Conservation (phyloP, 306 rosid genomes). For the Arachis stenosperma region DNA sequence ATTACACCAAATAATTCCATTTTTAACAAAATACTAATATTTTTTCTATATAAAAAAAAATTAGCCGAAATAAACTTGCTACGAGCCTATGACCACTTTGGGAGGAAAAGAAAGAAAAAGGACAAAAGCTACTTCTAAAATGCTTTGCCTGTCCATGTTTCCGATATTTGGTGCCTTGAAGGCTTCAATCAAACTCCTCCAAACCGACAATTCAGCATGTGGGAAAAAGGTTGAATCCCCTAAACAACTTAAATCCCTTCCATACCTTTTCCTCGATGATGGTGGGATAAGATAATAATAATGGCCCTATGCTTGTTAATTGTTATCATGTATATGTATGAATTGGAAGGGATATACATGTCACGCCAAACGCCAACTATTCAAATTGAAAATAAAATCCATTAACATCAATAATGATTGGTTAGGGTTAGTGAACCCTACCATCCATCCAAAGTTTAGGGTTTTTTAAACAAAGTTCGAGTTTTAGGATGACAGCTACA, state of each 20-base stretch:
- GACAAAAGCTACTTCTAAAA: slow-evolving; percentile 47
- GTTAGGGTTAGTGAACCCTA: slow-evolving; percentile 33
- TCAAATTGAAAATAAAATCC: slow-evolving; percentile 26
- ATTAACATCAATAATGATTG: slow-evolving; percentile 27
- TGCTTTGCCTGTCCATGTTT: slow-evolving; percentile 40
- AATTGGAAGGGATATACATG: slow-evolving; percentile 13
- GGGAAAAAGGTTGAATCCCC: slow-evolving; percentile 47
- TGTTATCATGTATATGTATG: slow-evolving; percentile 34
- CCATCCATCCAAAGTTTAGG: slow-evolving; percentile 8
- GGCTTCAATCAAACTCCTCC: slow-evolving; percentile 37
- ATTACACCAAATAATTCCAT: too few species aligned
- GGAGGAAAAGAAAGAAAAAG: slow-evolving; percentile 37
- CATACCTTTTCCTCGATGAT: slow-evolving; percentile 17
- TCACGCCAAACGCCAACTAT: slow-evolving; percentile 11
- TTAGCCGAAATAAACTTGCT: too few species aligned
- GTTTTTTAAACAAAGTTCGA: too few species aligned
- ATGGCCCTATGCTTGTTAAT: slow-evolving; percentile 35
- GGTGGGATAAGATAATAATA: slow-evolving; percentile 30
- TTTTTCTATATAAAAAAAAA: too few species aligned
- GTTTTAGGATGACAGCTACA: neutral
- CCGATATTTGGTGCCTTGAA: slow-evolving; percentile 20
- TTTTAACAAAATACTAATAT: too few species aligned
- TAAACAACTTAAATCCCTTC: slow-evolving; percentile 32
- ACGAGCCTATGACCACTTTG: slow-evolving; percentile 3
- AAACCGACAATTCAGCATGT: slow-evolving; percentile 41